phyloP scores from a whole-genome alignment of 441 rosid genomes.

The Gossypium lobatum region DNA sequence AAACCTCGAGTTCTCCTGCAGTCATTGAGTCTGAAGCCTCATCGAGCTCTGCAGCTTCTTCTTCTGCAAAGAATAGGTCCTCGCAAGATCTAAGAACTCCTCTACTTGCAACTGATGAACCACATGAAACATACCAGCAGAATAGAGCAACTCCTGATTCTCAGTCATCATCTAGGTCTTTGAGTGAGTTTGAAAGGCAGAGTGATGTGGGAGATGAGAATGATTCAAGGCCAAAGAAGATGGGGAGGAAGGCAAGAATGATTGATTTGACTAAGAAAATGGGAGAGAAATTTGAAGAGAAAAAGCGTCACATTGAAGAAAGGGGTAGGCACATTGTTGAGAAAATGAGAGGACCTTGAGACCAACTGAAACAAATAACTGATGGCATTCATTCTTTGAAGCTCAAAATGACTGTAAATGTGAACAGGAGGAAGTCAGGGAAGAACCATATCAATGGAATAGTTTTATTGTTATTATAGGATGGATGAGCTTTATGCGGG shows the following conservation, averaged over 20 bases:
- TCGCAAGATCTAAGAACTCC: conserved; percentile 51
- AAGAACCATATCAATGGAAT: neutral
- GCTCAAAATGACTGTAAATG: neutral
- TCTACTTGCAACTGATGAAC: conserved; percentile 34
- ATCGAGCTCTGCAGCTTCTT: conserved; percentile 23
- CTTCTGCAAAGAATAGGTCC: conserved; percentile 28
- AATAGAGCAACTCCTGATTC: conserved; percentile 24
- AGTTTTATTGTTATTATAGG: neutral
- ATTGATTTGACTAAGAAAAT: conserved; percentile 77
- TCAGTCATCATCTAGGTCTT: conserved; percentile 30
- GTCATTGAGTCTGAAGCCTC: conserved; percentile 16
- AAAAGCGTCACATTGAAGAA: conserved; percentile 79
- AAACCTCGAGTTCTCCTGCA: conserved; percentile 24
- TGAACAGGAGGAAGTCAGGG: neutral
- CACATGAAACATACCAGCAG: conserved; percentile 24
- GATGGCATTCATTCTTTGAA: neutral
- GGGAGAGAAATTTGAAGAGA: conserved; percentile 90
- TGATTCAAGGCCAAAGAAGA: conserved; percentile 49
- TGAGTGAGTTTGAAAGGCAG: conserved; percentile 19
- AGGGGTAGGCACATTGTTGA: conserved; percentile 70
- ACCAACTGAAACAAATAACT: neutral
- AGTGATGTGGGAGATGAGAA: conserved; percentile 37
- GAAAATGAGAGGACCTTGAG: conserved; percentile 74
- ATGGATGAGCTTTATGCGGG: neutral
- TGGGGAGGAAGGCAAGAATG: conserved; percentile 71